phyloP scores from a whole-genome alignment of 2,329 filamentous ascomycete genomes.

The Cladosporium cucumerinum region DNA sequence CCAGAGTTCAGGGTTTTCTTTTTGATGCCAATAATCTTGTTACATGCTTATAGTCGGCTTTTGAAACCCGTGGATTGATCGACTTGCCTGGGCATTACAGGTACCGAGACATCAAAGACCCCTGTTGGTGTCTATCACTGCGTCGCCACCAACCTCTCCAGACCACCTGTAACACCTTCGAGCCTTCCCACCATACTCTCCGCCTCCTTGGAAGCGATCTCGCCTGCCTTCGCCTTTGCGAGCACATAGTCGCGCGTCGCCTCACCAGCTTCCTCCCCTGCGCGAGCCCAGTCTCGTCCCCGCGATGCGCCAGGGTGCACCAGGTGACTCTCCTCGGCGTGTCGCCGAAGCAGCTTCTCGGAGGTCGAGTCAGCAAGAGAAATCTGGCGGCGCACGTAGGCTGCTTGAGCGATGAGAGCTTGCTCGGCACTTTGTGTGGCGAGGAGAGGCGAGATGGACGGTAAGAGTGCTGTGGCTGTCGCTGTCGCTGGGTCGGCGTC shows the following conservation, averaged over 20 bases:
- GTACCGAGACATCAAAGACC: background rate
- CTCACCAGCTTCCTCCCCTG: constrained; percentile 22
- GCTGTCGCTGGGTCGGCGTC: constrained; percentile 17
- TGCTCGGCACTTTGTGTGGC: constrained; percentile 24
- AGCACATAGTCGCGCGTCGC: constrained; percentile 19
- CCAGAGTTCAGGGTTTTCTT: background rate
- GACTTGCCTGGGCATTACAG: background rate
- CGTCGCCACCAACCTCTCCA: constrained; percentile 12
- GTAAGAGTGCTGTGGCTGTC: constrained; percentile 23
- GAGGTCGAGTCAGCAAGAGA: constrained; percentile 25
- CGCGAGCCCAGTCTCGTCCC: constrained; percentile 27
- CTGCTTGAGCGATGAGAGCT: constrained; percentile 28
- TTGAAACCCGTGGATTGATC: background rate
- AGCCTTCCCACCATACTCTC: constrained; percentile 21
- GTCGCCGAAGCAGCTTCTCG: constrained; percentile 26
- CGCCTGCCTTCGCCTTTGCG: constrained; percentile 22
- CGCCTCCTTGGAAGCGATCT: constrained; percentile 20
- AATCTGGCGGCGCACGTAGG: constrained; percentile 29
- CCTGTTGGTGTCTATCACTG: background rate
- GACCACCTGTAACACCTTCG: constrained; percentile 12
- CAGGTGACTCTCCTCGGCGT: constrained; percentile 37
- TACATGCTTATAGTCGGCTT: background rate
- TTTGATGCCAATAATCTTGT: background rate
- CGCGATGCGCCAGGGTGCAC: constrained; percentile 28
- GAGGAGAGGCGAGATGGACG: constrained; percentile 26